A percentile compares a stretch with the other conserved stretches of the same genome.
Conservation (phyloP, 345 rosid species). For the Linum lewisii region DNA sequence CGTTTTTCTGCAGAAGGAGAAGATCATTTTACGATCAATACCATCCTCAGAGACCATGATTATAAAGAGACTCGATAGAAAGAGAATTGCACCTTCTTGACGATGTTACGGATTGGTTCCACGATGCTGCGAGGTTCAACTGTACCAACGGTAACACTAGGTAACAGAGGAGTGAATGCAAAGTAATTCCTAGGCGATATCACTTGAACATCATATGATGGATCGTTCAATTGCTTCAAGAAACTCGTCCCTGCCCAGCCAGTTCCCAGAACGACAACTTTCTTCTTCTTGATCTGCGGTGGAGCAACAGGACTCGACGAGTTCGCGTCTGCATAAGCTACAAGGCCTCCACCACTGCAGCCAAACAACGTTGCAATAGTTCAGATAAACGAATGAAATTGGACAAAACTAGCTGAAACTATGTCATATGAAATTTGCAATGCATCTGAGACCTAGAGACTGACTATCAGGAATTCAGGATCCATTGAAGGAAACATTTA, state of each 20-base stretch:
- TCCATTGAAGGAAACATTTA: background rate
- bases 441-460: background rate
- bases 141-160: conserved; percentile 93
- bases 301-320: conserved; percentile 26
- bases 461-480: background rate
- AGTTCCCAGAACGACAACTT: conserved; percentile 89
- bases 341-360: conserved; percentile 74
- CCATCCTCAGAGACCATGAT: background rate
- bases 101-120: conserved; percentile 89
- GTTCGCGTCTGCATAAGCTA: conserved; percentile 74
- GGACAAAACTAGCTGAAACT: background rate
- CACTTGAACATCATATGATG: conserved; percentile 75
- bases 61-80: background rate
- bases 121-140: conserved; percentile 96
- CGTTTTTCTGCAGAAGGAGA: conserved; percentile 34
- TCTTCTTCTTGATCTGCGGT: conserved; percentile 56
- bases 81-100: conserved; percentile 47
- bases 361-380: conserved; percentile 1
- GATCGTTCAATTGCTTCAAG: conserved; percentile 54
- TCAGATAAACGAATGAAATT: conserved; percentile 1
- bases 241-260: conserved; percentile 99
- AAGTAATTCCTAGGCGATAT: conserved; percentile 96
- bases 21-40: background rate
- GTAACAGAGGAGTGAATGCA: conserved; percentile 95
- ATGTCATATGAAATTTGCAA: too few relatives aligned